Evolutionary conservation across 495 filamentous ascomycete species (phyloP), one percentile per base, ranked within the genome.

Genomic region (Thermothielavioides terrestris): DNA sequence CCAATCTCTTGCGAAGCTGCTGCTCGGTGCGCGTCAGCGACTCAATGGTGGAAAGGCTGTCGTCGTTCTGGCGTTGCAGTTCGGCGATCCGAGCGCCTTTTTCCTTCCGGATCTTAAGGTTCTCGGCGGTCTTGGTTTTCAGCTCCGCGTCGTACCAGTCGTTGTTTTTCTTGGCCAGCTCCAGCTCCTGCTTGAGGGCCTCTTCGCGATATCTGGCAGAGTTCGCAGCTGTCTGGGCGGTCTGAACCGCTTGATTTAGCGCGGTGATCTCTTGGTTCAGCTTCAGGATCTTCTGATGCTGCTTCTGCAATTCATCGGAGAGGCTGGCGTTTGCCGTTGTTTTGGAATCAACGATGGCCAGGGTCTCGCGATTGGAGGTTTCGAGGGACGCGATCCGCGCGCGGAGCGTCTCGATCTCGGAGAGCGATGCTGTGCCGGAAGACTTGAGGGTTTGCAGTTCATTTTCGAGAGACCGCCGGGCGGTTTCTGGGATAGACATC

Each of bases 131-230:
- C 65, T 94, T 94, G 0, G 87, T 89, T 69, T 94, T 90, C 20
- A 97, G 72, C 65, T 97, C 94, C 20, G 73, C 78, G 51, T 94
- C 88, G 39, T 89, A 82, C 85, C 88, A 97, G 50, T 97, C 94
- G 53, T 88, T 89, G 68, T 85, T 94, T 53, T 80, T 83, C 61
- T 88, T 88, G 12, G 89, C 79, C 20, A 88, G 71, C 21, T 94
- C 88, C 44, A 96, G 69, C 64, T 97, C 90, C 59, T 95, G 89
- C 62, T 91, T 81, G 18, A 95, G 73, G 34, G 76, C 82, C 58
- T 95, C 86, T 61, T 95, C 89, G 37, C 85, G 83, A 71, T 94
- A 94, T 48, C 86, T 89, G 44, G 86, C 77, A 41, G 78, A 85
- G 22, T 80, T 84, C 17, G 81, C 79, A 2, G 84, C 76, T 17